Percentiles rank a stretch among this genome's conserved stretches.
Conservation (phyloP, 1,284 basidiomycete genomes). For the Meira nashicola region DNA sequence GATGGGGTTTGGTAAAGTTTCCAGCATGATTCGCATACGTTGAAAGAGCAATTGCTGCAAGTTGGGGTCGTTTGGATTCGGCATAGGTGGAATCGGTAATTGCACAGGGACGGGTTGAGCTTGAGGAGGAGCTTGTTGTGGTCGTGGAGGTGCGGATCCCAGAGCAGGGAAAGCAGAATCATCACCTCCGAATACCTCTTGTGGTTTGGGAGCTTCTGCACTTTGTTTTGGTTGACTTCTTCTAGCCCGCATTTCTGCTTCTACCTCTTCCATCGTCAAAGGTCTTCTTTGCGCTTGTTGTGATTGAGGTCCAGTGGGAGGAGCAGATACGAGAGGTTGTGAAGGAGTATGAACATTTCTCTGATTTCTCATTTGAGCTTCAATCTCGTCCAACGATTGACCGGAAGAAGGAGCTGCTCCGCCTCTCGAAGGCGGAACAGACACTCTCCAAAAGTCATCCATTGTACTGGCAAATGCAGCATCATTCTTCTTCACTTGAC, state of each 20-base stretch:
- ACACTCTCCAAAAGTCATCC: constrained; percentile 48
- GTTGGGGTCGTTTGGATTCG: constrained; percentile 1
- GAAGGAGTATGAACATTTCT: constrained; percentile 13
- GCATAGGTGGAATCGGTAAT: background rate
- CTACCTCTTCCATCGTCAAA: constrained; percentile 84
- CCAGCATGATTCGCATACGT: constrained; percentile 43
- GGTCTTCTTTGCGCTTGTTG: constrained; percentile 53
- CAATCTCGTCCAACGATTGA: constrained; percentile 76
- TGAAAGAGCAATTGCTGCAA: constrained; percentile 29
- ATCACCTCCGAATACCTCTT: background rate
- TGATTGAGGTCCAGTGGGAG: background rate
- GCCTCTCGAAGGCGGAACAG: constrained; percentile 19
- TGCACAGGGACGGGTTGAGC: background rate
- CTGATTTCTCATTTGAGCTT: constrained; percentile 65
- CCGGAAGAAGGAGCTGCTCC: constrained; percentile 29
- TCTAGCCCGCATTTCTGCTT: constrained; percentile 66
- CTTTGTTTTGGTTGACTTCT: constrained; percentile 12
- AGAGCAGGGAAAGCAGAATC: constrained; percentile 10
- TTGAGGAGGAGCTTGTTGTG: background rate
- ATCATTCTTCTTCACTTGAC: constrained; percentile 18
- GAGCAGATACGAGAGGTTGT: constrained; percentile 32
- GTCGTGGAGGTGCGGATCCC: background rate
- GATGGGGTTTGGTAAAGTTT: constrained; percentile 41
- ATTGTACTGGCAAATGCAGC: constrained; percentile 47
- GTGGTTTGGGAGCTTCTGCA: constrained; percentile 3